Conservation (phyloP, 2,329 filamentous ascomycete genomes). For the Colletotrichum ledebouriae region DNA sequence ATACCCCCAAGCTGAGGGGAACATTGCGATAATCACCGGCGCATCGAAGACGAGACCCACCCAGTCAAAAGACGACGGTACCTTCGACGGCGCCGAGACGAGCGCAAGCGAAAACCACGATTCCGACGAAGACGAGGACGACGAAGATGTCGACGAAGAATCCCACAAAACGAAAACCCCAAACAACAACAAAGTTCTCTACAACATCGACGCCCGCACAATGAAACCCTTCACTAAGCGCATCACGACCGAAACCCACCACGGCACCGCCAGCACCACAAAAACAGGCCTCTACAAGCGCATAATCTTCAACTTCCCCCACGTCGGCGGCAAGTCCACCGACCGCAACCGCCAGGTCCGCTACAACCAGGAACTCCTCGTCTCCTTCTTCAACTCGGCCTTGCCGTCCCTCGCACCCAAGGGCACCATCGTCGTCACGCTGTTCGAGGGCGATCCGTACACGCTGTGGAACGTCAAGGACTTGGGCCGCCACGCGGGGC, state of each 20-base stretch:
- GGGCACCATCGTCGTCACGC: conserved; percentile 80
- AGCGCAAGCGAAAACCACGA: not conserved
- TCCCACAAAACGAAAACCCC: conserved; percentile 28
- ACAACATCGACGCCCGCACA: conserved; percentile 77
- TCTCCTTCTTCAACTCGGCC: conserved; percentile 74
- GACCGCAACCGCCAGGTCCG: conserved; percentile 96
- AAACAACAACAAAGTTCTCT: conserved; percentile 63
- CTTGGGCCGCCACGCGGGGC: conserved; percentile 81
- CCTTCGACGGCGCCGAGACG: conserved; percentile 8
- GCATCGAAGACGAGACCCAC: conserved; percentile 4
- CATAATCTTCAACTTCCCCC: conserved; percentile 96
- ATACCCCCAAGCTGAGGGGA: conserved; percentile 77
- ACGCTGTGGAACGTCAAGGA: conserved; percentile 95
- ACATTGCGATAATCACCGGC: conserved; percentile 65
- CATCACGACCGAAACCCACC: conserved; percentile 32
- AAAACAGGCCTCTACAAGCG: conserved; percentile 71
- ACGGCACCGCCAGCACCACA: conserved; percentile 47
- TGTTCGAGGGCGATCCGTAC: conserved; percentile 96
- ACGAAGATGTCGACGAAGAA: conserved; percentile 29
- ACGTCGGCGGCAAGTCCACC: conserved; percentile 91
- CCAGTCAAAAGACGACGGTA: conserved; percentile 19
- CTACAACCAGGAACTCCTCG: conserved; percentile 85
- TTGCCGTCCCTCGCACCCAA: conserved; percentile 64
- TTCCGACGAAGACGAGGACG: conserved; percentile 30
- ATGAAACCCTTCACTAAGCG: conserved; percentile 62